phyloP scores from a whole-genome alignment of 75 land plant genomes.

The Isoetes taiwanensis region DNA sequence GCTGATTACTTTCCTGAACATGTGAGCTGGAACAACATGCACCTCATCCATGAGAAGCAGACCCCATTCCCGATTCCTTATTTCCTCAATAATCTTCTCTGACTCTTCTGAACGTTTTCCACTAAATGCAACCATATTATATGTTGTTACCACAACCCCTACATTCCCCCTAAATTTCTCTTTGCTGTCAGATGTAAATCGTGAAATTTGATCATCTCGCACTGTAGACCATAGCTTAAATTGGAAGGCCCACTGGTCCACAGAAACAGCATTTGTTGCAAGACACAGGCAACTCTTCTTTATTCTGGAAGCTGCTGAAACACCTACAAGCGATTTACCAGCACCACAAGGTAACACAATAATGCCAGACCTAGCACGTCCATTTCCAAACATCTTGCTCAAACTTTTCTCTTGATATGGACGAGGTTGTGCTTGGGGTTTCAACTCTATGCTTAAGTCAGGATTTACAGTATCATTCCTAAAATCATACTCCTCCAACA shows the following conservation, averaged over 20 bases:
- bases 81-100: conserved; percentile 95
- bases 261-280: conserved; percentile 97
- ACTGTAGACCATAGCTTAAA: conserved; percentile 95
- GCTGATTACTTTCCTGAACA: conserved; percentile 99
- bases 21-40: conserved; percentile 98
- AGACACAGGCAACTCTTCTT: conserved; percentile 86
- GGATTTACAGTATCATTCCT: conserved; percentile 98
- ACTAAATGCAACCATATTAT: conserved; percentile 98
- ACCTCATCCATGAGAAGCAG: conserved; percentile 99
- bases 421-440: conserved; percentile 95
- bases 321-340: conserved; percentile 93
- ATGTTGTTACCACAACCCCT: conserved; percentile 94
- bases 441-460: conserved; percentile 79
- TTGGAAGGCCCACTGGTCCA: conserved; percentile 99
- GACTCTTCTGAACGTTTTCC: conserved; percentile 97
- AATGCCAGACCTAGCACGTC: conserved; percentile 97
- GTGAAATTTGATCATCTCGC: conserved; percentile 85
- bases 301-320: conserved; percentile 85
- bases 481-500: conserved; percentile 98
- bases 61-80: conserved; percentile 97
- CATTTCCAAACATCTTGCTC: conserved; percentile 99
- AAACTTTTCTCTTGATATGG: conserved; percentile 98
- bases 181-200: conserved; percentile 95
- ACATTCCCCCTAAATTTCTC: conserved; percentile 86
- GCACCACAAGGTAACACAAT: conserved; percentile 99